phyloP scores from a whole-genome alignment of 805 yeast genomes.

The Candida argentea region DNA sequence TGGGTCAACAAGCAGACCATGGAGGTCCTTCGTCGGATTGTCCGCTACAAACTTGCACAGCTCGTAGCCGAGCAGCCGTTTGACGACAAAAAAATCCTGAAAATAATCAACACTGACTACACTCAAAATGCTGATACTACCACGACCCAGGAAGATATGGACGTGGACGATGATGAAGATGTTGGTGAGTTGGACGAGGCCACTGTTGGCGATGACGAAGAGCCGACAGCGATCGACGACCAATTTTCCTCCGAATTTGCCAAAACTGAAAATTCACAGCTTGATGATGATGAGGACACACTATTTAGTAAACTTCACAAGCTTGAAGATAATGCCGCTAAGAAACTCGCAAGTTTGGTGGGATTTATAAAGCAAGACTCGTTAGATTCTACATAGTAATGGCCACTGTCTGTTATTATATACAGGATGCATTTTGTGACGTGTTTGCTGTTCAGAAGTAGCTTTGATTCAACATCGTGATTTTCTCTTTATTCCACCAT shows the following conservation, averaged over 20 bases:
- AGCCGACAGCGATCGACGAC: conserved; percentile 10
- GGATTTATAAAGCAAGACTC: conserved; percentile 31
- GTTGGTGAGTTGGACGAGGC: conserved; percentile 10
- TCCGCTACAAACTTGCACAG: conserved; percentile 62
- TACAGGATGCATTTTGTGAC: not conserved
- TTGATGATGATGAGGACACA: conserved; percentile 9
- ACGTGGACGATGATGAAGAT: conserved; percentile 7
- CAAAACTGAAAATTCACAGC: conserved; percentile 15
- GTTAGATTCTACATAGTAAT: conserved; percentile 4
- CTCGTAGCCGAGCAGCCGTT: conserved; percentile 42
- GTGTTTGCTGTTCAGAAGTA: not conserved
- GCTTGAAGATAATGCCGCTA: conserved; percentile 26
- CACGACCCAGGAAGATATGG: conserved; percentile 6
- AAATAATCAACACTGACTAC: conserved; percentile 32
- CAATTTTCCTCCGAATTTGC: conserved; percentile 14
- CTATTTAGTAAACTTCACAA: conserved; percentile 26
- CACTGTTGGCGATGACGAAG: conserved; percentile 9
- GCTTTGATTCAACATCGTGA: conserved; percentile 3
- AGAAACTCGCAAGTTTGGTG: conserved; percentile 17
- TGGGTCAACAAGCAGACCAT: conserved; percentile 65
- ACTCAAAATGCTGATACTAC: conserved; percentile 13
- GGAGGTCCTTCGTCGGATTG: conserved; percentile 53
- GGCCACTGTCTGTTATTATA: too few relatives aligned
- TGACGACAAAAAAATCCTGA: conserved; percentile 30
- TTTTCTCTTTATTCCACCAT: conserved; percentile 1